Base-by-base conservation (phyloP, 2,329 filamentous ascomycete species). In the Penicillium digitatum region DNA sequence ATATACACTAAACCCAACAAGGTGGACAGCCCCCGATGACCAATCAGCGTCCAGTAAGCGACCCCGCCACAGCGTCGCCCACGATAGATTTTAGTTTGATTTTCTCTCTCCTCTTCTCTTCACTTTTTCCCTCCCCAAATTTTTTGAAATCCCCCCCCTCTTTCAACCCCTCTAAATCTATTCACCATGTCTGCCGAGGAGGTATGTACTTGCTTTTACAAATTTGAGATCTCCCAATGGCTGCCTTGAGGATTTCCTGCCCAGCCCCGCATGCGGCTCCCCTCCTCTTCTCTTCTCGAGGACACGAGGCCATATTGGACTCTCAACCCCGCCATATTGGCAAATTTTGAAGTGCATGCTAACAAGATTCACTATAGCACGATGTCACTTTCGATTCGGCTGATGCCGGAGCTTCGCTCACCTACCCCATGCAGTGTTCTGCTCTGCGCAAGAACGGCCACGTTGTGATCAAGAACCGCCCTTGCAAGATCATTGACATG, bases 401-500 rank as follows among this genome's bases (percentile, higher is more conserved):
- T 83, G 91, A 96, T 83, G 92, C 95, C 78, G 95, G 94, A 80
- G 93, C 94, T 72, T 97, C 94, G 69, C 75, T 82, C 74, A 99
- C 94, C 75, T 96, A 77, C 83, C 94, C 94, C 71, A 95, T 95
- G 90, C 94, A 99, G 86, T 99, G 94, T 82, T 99, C 95, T 82
- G 93, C 95, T 73, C 86, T 99, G 84, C 89, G 94, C 78, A 97
- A 99, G 92, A 95, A 95, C 87, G 93, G 94, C 68, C 88, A 89
- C 85, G 94, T 99, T 79, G 87, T 93, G 78, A 97, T 99, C 83
- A 99, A 99, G 88, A 82, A 84, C 81, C 94, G 94, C 72, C 95
- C 94, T 72, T 99, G 94, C 92, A 99, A 97, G 89, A 99, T 99
- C 73, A 90, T 97, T 79, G 94, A 99, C 76, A 99, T 99, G 95